Conservation (phyloP, 1,284 basidiomycete genomes). For the Heterobasidion occidentale region DNA sequence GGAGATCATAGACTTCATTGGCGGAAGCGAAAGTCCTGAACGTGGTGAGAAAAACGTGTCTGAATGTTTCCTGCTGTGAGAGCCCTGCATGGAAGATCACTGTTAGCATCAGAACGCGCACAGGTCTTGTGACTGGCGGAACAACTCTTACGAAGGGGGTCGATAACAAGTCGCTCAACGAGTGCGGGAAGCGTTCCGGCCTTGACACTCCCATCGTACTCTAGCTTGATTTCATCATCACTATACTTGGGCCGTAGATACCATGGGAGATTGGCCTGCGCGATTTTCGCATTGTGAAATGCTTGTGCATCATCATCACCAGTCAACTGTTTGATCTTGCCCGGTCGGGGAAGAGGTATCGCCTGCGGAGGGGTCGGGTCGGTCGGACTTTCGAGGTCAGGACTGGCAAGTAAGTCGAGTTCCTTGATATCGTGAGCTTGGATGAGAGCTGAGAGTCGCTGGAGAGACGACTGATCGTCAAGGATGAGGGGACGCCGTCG, state of each 20-base stretch:
- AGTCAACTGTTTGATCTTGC: conserved; percentile 33
- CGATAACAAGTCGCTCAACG: conserved; percentile 60
- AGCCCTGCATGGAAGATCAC: conserved; percentile 14
- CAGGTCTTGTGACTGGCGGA: background rate
- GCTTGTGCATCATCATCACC: conserved; percentile 37
- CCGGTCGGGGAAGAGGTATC: conserved; percentile 15
- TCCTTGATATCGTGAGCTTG: conserved; percentile 29
- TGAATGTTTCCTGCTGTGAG: conserved; percentile 42
- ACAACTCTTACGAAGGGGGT: conserved; percentile 38
- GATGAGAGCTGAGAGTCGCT: conserved; percentile 30
- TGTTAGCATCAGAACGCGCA: background rate
- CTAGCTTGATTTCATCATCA: conserved; percentile 46
- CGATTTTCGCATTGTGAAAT: conserved; percentile 26
- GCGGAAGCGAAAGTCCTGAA: conserved; percentile 73
- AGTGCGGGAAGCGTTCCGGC: conserved; percentile 65
- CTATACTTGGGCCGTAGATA: conserved; percentile 58
- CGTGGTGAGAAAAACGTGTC: conserved; percentile 68
- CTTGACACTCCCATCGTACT: conserved; percentile 50
- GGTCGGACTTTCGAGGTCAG: conserved; percentile 18
- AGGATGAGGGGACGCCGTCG: conserved; percentile 29
- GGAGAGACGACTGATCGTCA: conserved; percentile 32
- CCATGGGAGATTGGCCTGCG: conserved; percentile 41
- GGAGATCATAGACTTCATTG: conserved; percentile 56
- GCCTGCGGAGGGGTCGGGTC: conserved; percentile 10
- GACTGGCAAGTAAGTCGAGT: conserved; percentile 21